phyloP scores from a whole-genome alignment of 2,329 filamentous ascomycete genomes.

The Aspergillus latus region DNA sequence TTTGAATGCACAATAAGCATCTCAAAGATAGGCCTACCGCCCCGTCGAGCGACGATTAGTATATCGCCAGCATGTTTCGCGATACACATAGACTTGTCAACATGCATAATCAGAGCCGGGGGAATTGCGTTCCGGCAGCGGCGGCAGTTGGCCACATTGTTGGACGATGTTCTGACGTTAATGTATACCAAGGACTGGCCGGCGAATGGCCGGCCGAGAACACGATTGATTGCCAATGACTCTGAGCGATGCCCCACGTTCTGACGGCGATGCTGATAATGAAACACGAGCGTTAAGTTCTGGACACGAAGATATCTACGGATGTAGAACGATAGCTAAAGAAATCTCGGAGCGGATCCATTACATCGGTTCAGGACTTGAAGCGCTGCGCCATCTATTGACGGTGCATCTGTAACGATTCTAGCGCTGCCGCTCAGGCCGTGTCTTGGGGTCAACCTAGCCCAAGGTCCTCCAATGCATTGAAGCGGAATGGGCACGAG shows the following conservation, averaged over 20 bases:
- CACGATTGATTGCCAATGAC: background rate
- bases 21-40: background rate
- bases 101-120: conserved; percentile 1
- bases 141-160: background rate
- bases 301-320: background rate
- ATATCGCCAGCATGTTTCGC: background rate
- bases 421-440: conserved; percentile 4
- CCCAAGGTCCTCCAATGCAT: conserved; percentile 6
- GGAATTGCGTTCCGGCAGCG: background rate
- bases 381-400: background rate
- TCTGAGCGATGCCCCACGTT: background rate
- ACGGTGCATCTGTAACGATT: background rate
- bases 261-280: background rate
- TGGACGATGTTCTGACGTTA: background rate
- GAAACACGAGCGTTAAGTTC: background rate
- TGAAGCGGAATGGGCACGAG: conserved; percentile 1
- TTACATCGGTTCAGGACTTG: background rate
- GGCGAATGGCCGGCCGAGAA: background rate
- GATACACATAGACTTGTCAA: conserved; percentile 4
- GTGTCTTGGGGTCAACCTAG: background rate
- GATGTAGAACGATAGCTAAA: background rate
- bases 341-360: background rate
- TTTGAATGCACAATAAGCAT: background rate
- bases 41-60: background rate
- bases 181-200: background rate